Base-by-base conservation (phyloP, 106 monocot species). In the Amphibolis antarctica region DNA sequence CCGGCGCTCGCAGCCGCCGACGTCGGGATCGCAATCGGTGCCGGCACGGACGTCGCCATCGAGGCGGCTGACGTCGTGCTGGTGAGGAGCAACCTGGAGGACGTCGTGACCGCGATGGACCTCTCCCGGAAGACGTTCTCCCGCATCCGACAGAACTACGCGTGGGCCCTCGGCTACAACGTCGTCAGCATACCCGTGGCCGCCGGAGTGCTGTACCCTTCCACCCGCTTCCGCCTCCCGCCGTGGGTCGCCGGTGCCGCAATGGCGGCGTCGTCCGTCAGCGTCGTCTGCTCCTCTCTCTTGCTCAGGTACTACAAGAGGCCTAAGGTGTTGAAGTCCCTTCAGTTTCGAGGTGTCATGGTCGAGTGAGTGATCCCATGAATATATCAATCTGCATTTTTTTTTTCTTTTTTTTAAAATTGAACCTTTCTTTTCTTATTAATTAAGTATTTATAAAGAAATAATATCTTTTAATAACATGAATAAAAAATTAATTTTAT, bases 1-100 rank as follows among this genome's bases (percentile, higher is more conserved):
- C 92, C 92, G 0, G 92, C 92, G 9, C 78, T 93, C 20, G 82
- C 88, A 5, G 80, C 88, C 45, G 85, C 92, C 31, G 92, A 93
- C 44, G 92, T 93, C 20, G 92, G 92, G 5, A 82, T 93, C 75
- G 93, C 88, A 31, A 93, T 93, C 19, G 93, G 93, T 20, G 88
- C 93, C 12, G 93, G 93, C 5, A 93, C 93, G 0, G 85, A 93
- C 49, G 75, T 93, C 22, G 93, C 93, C 22, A 88, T 93, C 44
- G 93, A 93, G 85, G 83, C 92, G 25, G 93, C 93, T 25, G 93
- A 93, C 48, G 85, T 88, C 62, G 93, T 93, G 64, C 93, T 88
- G n/a, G 85, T 93, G 93, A 88, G 65, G 67, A 93, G 93, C 69
- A 82, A 93, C 76, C 62, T 93, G 62, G 93, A 93, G 60, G 93